Base-by-base conservation (phyloP, 768 basidiomycete genomes). In the Trametes cubensis region DNA sequence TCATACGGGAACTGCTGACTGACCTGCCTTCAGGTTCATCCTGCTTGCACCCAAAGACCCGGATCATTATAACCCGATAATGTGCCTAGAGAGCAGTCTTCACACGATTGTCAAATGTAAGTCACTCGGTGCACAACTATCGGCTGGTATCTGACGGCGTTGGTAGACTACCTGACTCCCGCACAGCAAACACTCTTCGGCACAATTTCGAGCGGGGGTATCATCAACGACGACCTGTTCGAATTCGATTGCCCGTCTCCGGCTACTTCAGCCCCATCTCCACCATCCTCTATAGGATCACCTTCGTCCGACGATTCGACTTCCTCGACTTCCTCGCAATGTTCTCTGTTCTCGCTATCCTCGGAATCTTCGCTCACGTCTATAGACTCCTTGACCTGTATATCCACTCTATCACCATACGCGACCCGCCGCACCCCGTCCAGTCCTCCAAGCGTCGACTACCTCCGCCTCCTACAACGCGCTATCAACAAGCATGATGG, bases 11-110 rank as follows among this genome's bases (percentile, higher is more conserved):
- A n/a, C 17, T 40, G n/a, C 48, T 45, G 21, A 25, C 51, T 45
- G 34, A 56, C 20, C 60, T 28, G 10, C 38, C 39, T 26, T 14
- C 59, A 92, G 90, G 72, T 94, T 86, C 76, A 81, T 90, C 63
- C 80, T 94, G 61, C 81, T 94, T 55, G 85, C 81, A 46, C 92
- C 92, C 30, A 90, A 86, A 69, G 92, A 94, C 78, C 85, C 85
- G 66, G 91, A 94, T 67, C 90, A 93, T 66, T 94, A 93, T 74
- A 89, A 90, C 71, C 92, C 92, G 15, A 87, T 94, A 58, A 82
- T 88, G 79, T 89, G 89, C 69, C 77, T 94, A 38, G 88, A 91
- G 76, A 79, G 81, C 62, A 82, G 87, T 13, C 74, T 94, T 28
- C 81, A 86, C 72, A 85, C 85, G 51, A 92, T 94, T 48, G 75